Base-by-base conservation (phyloP, 1,284 basidiomycete species). In the Athelia sp. region DNA sequence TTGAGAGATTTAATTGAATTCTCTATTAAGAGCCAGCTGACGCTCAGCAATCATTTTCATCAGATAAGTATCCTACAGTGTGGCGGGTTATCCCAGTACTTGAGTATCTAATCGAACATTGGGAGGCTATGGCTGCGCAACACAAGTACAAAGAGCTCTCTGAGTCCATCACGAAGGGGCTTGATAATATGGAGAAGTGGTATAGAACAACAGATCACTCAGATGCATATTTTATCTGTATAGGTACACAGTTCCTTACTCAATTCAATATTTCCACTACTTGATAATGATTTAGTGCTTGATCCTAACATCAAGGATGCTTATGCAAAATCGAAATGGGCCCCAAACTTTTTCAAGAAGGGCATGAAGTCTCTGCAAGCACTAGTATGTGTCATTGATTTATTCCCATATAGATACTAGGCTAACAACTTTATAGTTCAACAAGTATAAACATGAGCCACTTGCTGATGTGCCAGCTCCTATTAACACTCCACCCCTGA, bases 101-200 rank as follows among this genome's bases (percentile, higher is more conserved):
- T 9, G 64, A 66, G 34, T 66, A 43, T 43, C 52, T 64, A 4
- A 52, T 52, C n/a, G 29, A 58, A 15, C 22, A 35, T 6, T 66
- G 62, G 64, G 50, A 52, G 44, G 53, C 42, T 10, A 56, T 62
- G 50, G 50, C 44, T 29, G 50, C 18, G 15, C 24, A 44, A 15
- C 18, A 19, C 2, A 45, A 44, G 22, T 62, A 29, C 29, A 2
- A 24, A 13, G 56, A 56, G 4, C 36, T 40, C 36, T 8, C 36
- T 21, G 19, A 8, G 6, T 6, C 36, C 36, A 40, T 40, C 6
- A 40, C 6, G 6, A 9, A 6, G 4, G 62, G 62, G 9, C 54
- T 64, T 23, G 52, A 47, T 31, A 66, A 62, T 15, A 18, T 65
- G 2, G n/a, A 51, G 2, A 65, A 65, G 45, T 65, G 62, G 59